These are phyloP conservation scores for Seiridium unicorne DNA, from an alignment of 2,329 filamentous ascomycete genomes.

Conservation along the genomic window DNA sequence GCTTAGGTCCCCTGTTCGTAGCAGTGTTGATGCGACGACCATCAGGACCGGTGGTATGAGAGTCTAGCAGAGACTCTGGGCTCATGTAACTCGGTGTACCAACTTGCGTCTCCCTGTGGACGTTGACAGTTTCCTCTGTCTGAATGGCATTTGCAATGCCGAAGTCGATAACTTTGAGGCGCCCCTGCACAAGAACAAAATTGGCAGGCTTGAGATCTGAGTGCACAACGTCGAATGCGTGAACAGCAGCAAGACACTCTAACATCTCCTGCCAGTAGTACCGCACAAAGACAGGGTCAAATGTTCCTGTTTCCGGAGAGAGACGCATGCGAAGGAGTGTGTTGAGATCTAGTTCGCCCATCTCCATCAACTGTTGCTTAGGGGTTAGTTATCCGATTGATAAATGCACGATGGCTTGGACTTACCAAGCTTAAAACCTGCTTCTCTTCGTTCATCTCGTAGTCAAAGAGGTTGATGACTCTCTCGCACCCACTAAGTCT, in stretches of 20 bases:
- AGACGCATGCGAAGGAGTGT: constrained; percentile 75
- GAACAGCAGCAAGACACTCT: constrained; percentile 87
- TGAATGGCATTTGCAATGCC: constrained; percentile 98
- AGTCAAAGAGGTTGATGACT: constrained; percentile 88
- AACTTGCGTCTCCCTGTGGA: constrained; percentile 92
- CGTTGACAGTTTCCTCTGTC: constrained; percentile 92
- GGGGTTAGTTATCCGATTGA: background rate
- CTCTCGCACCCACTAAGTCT: constrained; percentile 82
- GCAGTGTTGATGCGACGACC: constrained; percentile 33
- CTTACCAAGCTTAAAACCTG: constrained; percentile 80
- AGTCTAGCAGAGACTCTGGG: constrained; percentile 88
- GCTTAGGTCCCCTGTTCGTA: constrained; percentile 55
- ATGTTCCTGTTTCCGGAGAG: constrained; percentile 68
- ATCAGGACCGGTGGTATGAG: constrained; percentile 53
- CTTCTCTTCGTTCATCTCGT: constrained; percentile 90
- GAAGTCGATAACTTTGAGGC: constrained; percentile 95
- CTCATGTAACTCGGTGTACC: constrained; percentile 99
- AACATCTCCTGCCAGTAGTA: constrained; percentile 99
- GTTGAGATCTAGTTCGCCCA: constrained; percentile 91
- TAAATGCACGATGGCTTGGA: constrained; percentile 15
- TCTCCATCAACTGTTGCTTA: constrained; percentile 78
- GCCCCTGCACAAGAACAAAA: constrained; percentile 87
- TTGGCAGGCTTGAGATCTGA: constrained; percentile 97
- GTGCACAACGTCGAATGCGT: constrained; percentile 89
- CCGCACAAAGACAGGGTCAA: constrained; percentile 90